Percentiles rank a stretch among this genome's conserved stretches.
phyloP scores from a whole-genome alignment of 331 rosid genomes.

The Erythrophleum ivorense region DNA sequence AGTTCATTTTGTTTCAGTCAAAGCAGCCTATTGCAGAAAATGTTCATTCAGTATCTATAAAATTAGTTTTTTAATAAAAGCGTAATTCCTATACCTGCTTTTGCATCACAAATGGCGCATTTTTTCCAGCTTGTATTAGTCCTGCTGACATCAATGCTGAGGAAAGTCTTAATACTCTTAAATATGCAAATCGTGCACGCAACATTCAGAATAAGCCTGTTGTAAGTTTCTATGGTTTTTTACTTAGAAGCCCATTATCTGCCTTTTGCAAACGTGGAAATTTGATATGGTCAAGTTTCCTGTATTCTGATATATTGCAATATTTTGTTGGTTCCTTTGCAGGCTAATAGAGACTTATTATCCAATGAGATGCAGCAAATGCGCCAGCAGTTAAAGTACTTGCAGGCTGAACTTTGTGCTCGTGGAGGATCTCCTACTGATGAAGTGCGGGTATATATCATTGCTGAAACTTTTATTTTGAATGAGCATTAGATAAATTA shows the following conservation, averaged over 20 bases:
- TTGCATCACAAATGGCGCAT: conserved; percentile 40
- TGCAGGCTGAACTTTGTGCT: conserved; percentile 79
- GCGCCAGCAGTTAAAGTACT: conserved; percentile 72
- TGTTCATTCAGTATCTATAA: conserved; percentile 3
- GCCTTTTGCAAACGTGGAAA: conserved; percentile 27
- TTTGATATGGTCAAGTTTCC: conserved; percentile 33
- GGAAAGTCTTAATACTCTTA: conserved; percentile 83
- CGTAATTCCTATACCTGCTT: conserved; percentile 34
- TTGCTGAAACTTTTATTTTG: conserved; percentile 23
- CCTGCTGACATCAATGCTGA: conserved; percentile 86
- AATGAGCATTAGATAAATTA: conserved; percentile 8
- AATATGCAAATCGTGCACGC: conserved; percentile 92
- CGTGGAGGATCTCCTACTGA: conserved; percentile 60
- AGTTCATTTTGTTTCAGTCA: conserved; percentile 33
- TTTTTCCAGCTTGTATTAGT: conserved; percentile 78
- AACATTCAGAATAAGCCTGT: conserved; percentile 88
- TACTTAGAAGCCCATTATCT: conserved; percentile 25
- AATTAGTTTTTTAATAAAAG: conserved; percentile 6
- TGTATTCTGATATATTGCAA: conserved; percentile 7
- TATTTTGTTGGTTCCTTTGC: conserved; percentile 38
- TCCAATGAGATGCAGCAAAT: conserved; percentile 85
- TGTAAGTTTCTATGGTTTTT: conserved; percentile 56
- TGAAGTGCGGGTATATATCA: conserved; percentile 66
- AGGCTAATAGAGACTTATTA: conserved; percentile 80
- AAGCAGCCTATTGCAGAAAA: conserved; percentile 28